phyloP scores from a whole-genome alignment of 257 asterid species.

The Nyctanthes arbortristis region DNA sequence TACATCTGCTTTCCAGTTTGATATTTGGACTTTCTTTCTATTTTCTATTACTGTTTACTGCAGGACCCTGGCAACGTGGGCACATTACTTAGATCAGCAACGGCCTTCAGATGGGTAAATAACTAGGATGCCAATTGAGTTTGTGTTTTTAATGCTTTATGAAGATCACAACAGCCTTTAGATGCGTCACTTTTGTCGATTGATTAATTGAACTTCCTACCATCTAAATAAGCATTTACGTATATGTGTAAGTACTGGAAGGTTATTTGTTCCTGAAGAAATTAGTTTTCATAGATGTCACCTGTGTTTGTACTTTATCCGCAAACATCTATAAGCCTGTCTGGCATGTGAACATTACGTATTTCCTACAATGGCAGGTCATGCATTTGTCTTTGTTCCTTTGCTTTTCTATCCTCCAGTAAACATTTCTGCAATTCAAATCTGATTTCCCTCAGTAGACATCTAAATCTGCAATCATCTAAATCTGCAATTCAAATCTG shows the following conservation, averaged over 20 bases:
- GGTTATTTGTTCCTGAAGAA: background rate
- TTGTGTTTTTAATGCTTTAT: background rate
- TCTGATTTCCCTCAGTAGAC: no score
- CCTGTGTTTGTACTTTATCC: background rate
- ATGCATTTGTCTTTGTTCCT: background rate
- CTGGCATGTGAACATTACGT: background rate
- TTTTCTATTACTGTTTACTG: slow-evolving; percentile 25
- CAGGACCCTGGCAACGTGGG: slow-evolving; percentile 99
- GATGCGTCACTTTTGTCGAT: background rate
- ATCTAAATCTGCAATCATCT: no score
- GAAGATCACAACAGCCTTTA: background rate
- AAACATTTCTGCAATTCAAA: no score
- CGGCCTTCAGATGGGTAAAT: slow-evolving; percentile 92
- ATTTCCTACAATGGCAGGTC: background rate
- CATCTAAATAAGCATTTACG: background rate
- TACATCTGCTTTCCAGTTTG: background rate
- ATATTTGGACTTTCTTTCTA: background rate
- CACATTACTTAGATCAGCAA: slow-evolving; percentile 82
- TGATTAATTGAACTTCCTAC: no score
- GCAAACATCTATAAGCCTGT: background rate
- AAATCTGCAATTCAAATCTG: no score
- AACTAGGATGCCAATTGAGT: background rate
- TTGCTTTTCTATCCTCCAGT: background rate
- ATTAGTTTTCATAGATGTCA: background rate
- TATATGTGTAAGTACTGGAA: background rate